Conservation (phyloP, 352 stramenopile genomes). For the Pilasporangium apinafurcum region DNA sequence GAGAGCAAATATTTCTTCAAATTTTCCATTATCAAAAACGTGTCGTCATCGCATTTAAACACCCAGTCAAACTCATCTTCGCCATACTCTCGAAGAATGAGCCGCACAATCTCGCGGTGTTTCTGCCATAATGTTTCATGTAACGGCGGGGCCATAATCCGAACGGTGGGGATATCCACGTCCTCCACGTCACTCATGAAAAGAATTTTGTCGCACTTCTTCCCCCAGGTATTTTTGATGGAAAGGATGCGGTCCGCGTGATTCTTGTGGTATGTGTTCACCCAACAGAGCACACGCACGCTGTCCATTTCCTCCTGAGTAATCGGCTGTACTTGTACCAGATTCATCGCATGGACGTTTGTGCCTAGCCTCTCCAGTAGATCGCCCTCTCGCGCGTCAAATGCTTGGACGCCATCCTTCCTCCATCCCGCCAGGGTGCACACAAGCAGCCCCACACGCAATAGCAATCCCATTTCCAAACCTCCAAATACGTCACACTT, state of each 20-base stretch:
- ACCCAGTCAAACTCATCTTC: constrained; percentile 78
- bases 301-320: constrained; percentile 21
- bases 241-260: constrained; percentile 47
- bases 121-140: constrained; percentile 84
- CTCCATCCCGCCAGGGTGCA: no score
- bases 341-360: constrained; percentile 66
- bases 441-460: no score
- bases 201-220: constrained; percentile 80
- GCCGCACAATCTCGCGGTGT: constrained; percentile 71
- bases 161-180: constrained; percentile 45
- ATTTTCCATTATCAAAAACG: constrained; percentile 83
- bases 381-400: constrained; percentile 6
- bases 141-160: constrained; percentile 49
- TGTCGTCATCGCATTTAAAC: constrained; percentile 88
- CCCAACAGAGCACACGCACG: constrained; percentile 75
- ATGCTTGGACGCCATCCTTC: no score
- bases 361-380: constrained; percentile 35
- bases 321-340: constrained; percentile 56
- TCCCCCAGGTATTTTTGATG: constrained; percentile 76
- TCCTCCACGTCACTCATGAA: constrained; percentile 86
- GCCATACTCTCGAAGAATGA: constrained; percentile 57
- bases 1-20: constrained; percentile 66
- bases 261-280: constrained; percentile 81
- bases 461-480: no score
- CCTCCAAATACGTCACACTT: no score